phyloP scores from a whole-genome alignment of 768 basidiomycete species.

The Xerocomus brunneocitrinus region DNA sequence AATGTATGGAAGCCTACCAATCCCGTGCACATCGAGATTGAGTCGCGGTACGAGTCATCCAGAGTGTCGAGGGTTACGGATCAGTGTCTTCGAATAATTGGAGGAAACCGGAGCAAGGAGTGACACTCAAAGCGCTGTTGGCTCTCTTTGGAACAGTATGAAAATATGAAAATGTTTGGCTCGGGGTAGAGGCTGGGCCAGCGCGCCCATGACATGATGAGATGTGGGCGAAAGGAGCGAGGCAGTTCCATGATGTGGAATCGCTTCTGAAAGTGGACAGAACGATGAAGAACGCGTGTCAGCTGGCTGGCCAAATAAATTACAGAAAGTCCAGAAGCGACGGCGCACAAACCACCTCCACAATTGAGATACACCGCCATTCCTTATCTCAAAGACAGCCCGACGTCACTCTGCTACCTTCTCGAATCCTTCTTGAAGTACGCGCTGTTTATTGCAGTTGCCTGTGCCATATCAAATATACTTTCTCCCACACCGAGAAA shows the following conservation, averaged over 20 bases:
- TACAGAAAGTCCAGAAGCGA: slow-evolving; percentile 24
- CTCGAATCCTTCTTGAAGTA: slow-evolving; percentile 66
- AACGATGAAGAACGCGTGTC: slow-evolving; percentile 23
- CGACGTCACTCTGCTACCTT: slow-evolving; percentile 23
- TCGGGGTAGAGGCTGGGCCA: background rate
- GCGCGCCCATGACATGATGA: too few species aligned
- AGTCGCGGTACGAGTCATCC: background rate
- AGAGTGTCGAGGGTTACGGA: background rate
- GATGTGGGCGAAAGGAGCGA: slow-evolving; percentile 2
- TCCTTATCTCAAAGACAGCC: background rate
- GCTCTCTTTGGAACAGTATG: background rate
- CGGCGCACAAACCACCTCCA: slow-evolving; percentile 8
- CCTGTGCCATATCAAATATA: slow-evolving; percentile 81
- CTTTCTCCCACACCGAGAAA: slow-evolving; percentile 87
- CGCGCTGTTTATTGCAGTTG: slow-evolving; percentile 77
- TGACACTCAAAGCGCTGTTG: background rate
- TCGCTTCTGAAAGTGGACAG: slow-evolving; percentile 3
- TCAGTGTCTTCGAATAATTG: background rate
- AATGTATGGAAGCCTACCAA: background rate
- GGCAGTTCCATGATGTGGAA: slow-evolving; percentile 5
- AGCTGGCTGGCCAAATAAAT: slow-evolving; percentile 24
- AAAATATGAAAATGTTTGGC: background rate
- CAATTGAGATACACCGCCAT: slow-evolving; percentile 6
- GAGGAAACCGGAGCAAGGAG: background rate
- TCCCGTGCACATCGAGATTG: background rate